Conservation (phyloP, 495 filamentous ascomycete genomes). For the Xylaria bambusicola region DNA sequence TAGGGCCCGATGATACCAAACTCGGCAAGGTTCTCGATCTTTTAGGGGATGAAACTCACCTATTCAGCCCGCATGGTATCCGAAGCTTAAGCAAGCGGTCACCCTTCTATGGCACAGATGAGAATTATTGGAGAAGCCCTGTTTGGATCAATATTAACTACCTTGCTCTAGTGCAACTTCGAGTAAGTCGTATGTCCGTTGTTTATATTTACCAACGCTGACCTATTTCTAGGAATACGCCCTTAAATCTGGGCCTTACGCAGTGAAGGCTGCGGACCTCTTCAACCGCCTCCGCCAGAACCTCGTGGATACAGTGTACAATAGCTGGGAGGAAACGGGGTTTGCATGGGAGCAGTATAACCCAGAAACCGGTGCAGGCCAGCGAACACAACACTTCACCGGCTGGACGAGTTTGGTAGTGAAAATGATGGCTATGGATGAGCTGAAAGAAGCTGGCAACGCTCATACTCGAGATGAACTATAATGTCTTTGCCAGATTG, state of each 20-base stretch:
- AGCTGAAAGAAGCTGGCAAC: conserved; percentile 25
- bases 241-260: conserved; percentile 64
- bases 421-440: conserved; percentile 89
- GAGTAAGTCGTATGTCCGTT: conserved; percentile 60
- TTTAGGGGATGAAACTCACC: conserved; percentile 75
- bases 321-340: conserved; percentile 83
- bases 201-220: conserved; percentile 20
- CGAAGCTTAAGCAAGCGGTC: conserved; percentile 85
- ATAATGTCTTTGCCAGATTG: not conserved
- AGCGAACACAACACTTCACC: conserved; percentile 96
- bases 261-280: conserved; percentile 66
- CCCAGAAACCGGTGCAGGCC: conserved; percentile 85
- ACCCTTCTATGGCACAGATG: conserved; percentile 79
- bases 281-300: conserved; percentile 79
- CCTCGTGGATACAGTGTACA: conserved; percentile 85
- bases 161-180: conserved; percentile 76
- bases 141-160: conserved; percentile 99
- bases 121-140: conserved; percentile 97
- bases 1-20: conserved; percentile 69
- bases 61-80: conserved; percentile 85
- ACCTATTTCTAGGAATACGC: conserved; percentile 52
- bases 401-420: conserved; percentile 98
- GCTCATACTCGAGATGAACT: conserved; percentile 17
- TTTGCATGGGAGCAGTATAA: conserved; percentile 99
- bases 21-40: conserved; percentile 75